Evolutionary conservation across 1,284 basidiomycete species (phyloP), one percentile per base, ranked within the genome.

Genomic region (Sporisorium graminicola): DNA sequence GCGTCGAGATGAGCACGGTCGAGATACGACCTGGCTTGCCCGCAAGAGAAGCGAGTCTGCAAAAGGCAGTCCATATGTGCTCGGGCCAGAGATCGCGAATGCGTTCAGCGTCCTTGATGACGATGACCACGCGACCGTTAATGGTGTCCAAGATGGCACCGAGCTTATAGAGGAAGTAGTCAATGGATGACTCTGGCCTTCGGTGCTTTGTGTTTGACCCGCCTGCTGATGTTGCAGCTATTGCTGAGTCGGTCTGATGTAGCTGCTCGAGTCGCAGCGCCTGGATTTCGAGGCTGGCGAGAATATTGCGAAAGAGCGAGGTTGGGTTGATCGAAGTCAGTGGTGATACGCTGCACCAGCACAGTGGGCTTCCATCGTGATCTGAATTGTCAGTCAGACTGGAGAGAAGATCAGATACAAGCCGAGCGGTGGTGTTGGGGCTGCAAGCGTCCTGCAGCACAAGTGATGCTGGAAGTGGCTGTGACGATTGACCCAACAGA

Each of bases 71-170:
- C 71, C 74, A 81, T 24, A 83, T 58, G n/a, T 71, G 63, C 53
- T 82, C 81, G 5, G 81, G 81, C 82, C 82, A 84, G 1, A 82
- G 47, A 47, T 82, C 82, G 22, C 82, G 68, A 29, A 78, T 79
- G 2, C 82, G 63, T 33, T 82, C 79, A 0, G 82, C 77, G 40
- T 80, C 71, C 18, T 80, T 64, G 53, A 84, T 64, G 16, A 77
- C 69, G 13, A 84, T 27, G 13, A 80, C 59, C 14, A 78, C 18
- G 29, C 62, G 65, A 9, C 49, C 56, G n/a, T 47, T n/a, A 35
- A 51, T 35, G 4, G 54, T 33, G 26, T 59, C 54, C 13, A 75
- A 29, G 14, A 72, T 27, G 13, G 61, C 47, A 7, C 50, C 31
- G 9, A 74, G 62, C 26, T 55, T 65, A 58, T 60, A 74, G 18